Conservation (phyloP, 139 green algal genomes). For the Tetraselmis striata region DNA sequence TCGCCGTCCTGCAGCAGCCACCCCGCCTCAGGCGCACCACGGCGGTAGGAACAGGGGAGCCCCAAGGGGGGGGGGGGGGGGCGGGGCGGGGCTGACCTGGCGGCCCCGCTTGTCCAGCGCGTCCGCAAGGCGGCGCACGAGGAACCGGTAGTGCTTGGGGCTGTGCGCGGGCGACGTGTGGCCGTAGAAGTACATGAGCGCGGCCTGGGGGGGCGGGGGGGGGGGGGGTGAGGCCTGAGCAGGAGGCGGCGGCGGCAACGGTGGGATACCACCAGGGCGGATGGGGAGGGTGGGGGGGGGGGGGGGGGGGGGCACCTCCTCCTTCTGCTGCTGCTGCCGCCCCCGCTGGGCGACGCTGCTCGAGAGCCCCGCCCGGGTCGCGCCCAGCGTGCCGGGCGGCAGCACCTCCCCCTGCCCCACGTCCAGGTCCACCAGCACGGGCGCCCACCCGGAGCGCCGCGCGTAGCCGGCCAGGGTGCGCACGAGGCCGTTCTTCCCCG, state of each 20-base stretch:
- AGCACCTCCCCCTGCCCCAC: constrained; percentile 47
- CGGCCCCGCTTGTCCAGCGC: neutral
- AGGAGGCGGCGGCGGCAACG: neutral
- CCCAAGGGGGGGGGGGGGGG: too few species aligned
- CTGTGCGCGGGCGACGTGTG: constrained; percentile 63
- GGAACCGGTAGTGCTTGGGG: constrained; percentile 60
- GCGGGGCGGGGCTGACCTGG: too few species aligned
- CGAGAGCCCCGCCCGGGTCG: neutral
- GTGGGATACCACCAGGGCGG: too few species aligned
- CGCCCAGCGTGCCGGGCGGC: neutral
- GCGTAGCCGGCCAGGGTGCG: constrained; percentile 83
- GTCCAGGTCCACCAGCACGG: constrained; percentile 82
- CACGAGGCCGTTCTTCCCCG: constrained; percentile 77
- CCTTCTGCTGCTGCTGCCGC: too few species aligned
- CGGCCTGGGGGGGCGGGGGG: constrained; percentile 4
- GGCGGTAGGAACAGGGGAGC: too few species aligned
- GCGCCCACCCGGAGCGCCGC: constrained; percentile 53
- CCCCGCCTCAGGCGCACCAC: neutral
- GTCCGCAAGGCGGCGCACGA: neutral
- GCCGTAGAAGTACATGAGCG: constrained; percentile 83
- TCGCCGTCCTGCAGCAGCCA: neutral
- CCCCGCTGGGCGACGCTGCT: too few species aligned
- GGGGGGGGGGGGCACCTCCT: neutral
- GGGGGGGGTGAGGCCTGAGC: too few species aligned
- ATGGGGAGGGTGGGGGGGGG: neutral